A percentile compares a stretch with the other conserved stretches of the same genome.
Evolutionary conservation across 805 yeast genomes (phyloP).

Genomic region (Ogataea neopini): DNA sequence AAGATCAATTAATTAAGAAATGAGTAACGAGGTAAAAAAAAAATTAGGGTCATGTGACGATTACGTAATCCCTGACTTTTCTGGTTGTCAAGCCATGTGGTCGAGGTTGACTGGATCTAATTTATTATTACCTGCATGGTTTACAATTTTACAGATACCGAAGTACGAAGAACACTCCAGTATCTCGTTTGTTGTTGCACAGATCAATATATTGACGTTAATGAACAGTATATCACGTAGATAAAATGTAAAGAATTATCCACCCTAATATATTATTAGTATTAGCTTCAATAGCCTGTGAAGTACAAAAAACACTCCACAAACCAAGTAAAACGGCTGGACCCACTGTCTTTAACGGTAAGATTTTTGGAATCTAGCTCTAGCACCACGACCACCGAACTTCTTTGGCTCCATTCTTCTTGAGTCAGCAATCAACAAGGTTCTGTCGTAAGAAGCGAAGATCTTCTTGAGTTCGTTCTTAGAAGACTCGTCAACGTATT

Average conservation of each 20-base stretch:
- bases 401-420: slow-evolving; percentile 99
- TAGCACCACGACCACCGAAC: slow-evolving; percentile 99
- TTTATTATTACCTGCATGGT: no score
- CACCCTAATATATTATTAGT: slow-evolving; percentile 8
- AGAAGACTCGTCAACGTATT: slow-evolving; percentile 98
- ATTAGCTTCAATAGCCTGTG: slow-evolving; percentile 4
- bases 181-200: neutral
- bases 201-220: slow-evolving; percentile 1
- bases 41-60: neutral
- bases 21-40: neutral
- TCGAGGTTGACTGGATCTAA: no score
- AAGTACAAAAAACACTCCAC: slow-evolving; percentile 1
- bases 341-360: slow-evolving; percentile 74
- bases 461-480: slow-evolving; percentile 99
- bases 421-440: slow-evolving; percentile 98
- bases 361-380: slow-evolving; percentile 99
- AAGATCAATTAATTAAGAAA: neutral
- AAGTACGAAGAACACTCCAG: neutral
- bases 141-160: no score
- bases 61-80: no score
- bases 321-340: neutral
- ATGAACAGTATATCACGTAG: slow-evolving; percentile 2
- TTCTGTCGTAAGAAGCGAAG: slow-evolving; percentile 97
- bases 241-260: neutral
- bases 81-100: no score